Base-by-base conservation (phyloP, 768 basidiomycete genomes). In the Boletus bicolor region DNA sequence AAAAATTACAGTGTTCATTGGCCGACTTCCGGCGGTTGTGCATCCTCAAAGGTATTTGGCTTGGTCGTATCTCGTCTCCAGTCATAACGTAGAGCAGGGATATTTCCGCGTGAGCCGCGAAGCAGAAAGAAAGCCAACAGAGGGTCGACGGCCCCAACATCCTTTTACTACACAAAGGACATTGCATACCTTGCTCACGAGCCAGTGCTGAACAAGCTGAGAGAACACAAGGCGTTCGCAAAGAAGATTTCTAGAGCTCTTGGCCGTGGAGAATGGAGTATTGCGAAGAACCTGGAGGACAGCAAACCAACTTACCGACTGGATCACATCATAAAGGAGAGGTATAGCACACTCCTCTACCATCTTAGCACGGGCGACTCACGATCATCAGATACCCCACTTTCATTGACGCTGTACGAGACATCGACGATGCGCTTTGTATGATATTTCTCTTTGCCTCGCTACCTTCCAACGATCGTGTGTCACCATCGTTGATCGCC, bases 101-200 rank as follows among this genome's bases (percentile, higher is more conserved):
- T 99, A 66, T 98, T 96, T 71, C 97, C 97, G 60, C 91, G 96
- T 52, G 97, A 99, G 72, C 97, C 97, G 26, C 84, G 85, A 44
- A 86, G 83, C 74, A 85, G 84, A 64, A 99, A 98, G 72, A 84
- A 85, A 59, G 97, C 96, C 37, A 98, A 98, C 77, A 98, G 97
- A 72, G 97, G 96, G 1, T 96, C 93, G 4, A 93, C 94, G 50
- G 95, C 93, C 0, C 94, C 95, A 5, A 93, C 97, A 1, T 93
- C 94, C 3, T 99, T 98, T 76, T 99, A 99, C 76, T 98, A 98
- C 71, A 79, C 91, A 28, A 99, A 99, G 75, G 97, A 99, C 69
- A 96, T 99, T 61, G 90, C 91, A 54, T 98, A 96, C 73, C 84
- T 99, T 35, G 87, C 93, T 5, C 97, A 99, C 71, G 97, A 99